Evolutionary conservation across 1,139 yeast genomes (phyloP).

Genomic region (Candida glucosophila): DNA sequence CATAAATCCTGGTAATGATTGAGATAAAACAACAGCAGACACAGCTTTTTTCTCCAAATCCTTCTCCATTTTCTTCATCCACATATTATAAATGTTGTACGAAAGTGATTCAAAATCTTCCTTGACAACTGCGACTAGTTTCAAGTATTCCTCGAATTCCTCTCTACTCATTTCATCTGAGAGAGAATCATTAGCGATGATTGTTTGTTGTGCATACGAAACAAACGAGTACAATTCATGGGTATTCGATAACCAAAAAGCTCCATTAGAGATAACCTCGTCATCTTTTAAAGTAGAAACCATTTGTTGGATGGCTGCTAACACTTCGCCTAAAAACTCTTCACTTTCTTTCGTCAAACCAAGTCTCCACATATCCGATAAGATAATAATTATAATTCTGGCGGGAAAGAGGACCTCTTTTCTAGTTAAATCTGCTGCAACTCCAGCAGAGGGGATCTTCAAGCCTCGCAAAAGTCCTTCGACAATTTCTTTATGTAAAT

Average conservation of each 20-base stretch:
- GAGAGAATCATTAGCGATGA: conserved; percentile 72
- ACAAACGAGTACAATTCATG: conserved; percentile 94
- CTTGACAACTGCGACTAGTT: conserved; percentile 83
- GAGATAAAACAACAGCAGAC: conserved; percentile 89
- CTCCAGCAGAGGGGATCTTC: conserved; percentile 79
- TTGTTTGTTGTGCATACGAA: conserved; percentile 85
- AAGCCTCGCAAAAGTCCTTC: conserved; percentile 85
- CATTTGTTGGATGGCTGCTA: conserved; percentile 78
- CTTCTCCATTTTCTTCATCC: conserved; percentile 95
- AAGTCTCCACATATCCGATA: conserved; percentile 97
- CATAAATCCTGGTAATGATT: conserved; percentile 92
- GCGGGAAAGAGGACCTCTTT: conserved; percentile 97
- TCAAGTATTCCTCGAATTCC: conserved; percentile 85
- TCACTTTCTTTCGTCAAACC: conserved; percentile 92
- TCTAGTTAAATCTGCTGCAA: conserved; percentile 72
- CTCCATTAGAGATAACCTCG: conserved; percentile 85
- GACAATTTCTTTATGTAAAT: conserved; percentile 75
- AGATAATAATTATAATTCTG: conserved; percentile 81
- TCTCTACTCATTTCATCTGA: conserved; percentile 81
- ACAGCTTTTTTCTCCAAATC: conserved; percentile 87
- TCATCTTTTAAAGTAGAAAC: conserved; percentile 70
- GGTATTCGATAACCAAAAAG: conserved; percentile 96
- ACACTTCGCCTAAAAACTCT: conserved; percentile 81
- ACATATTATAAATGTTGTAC: conserved; percentile 89
- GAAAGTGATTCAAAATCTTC: conserved; percentile 92